phyloP scores from a whole-genome alignment of 2,329 filamentous ascomycete species.

The Ascochyta pisi region DNA sequence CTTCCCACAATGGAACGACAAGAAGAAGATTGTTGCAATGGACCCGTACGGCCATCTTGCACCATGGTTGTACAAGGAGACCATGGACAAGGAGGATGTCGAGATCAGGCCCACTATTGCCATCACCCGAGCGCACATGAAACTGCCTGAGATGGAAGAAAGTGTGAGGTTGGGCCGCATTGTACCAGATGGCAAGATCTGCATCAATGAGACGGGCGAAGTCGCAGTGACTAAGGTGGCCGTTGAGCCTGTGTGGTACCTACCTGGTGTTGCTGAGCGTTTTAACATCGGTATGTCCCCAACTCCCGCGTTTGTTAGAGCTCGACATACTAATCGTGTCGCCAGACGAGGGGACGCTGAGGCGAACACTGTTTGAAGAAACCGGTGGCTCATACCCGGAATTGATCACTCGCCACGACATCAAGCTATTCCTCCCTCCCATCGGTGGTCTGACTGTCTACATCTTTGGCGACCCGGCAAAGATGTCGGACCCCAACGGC shows the following conservation, averaged over 20 bases:
- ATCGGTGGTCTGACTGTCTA: conserved; percentile 97
- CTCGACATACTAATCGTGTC: conserved; percentile 33
- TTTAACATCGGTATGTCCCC: conserved; percentile 78
- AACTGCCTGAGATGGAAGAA: conserved; percentile 90
- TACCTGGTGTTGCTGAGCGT: conserved; percentile 75
- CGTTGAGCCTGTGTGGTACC: conserved; percentile 80
- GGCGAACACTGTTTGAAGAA: conserved; percentile 89
- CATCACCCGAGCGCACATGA: conserved; percentile 93
- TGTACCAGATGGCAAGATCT: conserved; percentile 83
- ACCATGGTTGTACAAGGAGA: conserved; percentile 81
- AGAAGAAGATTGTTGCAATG: conserved; percentile 96
- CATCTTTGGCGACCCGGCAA: conserved; percentile 93
- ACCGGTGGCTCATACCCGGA: conserved; percentile 97
- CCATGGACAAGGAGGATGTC: conserved; percentile 78
- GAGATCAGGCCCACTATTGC: conserved; percentile 92
- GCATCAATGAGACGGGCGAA: conserved; percentile 84
- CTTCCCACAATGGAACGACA: conserved; percentile 87
- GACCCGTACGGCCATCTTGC: conserved; percentile 90
- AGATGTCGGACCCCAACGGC: conserved; percentile 86
- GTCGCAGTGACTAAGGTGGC: conserved; percentile 95
- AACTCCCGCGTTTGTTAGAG: not conserved
- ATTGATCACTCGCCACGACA: conserved; percentile 90
- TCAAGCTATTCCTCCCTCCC: conserved; percentile 94
- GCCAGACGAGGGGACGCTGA: conserved; percentile 80
- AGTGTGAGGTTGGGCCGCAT: conserved; percentile 82